A percentile compares a stretch with the other conserved stretches of the same genome.
Evolutionary conservation across 2,329 filamentous ascomycete genomes (phyloP).

Genomic region (Botrytis elliptica): DNA sequence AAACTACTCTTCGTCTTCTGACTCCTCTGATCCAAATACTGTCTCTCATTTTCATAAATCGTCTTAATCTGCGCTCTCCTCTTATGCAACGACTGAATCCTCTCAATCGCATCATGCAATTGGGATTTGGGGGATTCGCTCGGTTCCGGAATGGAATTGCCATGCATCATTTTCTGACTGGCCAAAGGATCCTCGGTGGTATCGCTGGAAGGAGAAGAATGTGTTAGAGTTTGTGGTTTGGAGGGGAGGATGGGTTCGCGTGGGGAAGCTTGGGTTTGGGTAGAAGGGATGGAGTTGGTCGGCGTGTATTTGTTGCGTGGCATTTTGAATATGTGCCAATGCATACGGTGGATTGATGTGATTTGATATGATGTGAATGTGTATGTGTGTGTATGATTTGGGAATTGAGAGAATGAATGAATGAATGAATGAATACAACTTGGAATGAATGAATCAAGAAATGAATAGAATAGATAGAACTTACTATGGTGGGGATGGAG

Average conservation of each 20-base stretch:
- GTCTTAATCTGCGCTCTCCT: conserved; percentile 15
- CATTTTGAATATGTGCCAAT: conserved; percentile 15
- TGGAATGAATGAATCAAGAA: not conserved
- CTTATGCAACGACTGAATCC: conserved; percentile 19
- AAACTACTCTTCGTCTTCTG: conserved; percentile 21
- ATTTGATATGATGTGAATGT: not conserved
- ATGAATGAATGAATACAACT: not conserved
- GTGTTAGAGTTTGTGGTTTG: conserved; percentile 15
- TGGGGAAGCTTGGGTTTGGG: not conserved
- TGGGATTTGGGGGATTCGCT: conserved; percentile 17
- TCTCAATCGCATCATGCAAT: conserved; percentile 21
- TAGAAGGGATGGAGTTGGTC: not conserved
- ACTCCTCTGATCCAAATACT: conserved; percentile 19
- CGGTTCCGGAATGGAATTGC: conserved; percentile 17
- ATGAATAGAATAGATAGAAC: not conserved
- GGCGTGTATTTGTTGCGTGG: conserved; percentile 20
- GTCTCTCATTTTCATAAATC: conserved; percentile 20
- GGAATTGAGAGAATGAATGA: not conserved
- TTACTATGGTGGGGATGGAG: conserved; percentile 23
- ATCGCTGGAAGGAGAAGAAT: conserved; percentile 11
- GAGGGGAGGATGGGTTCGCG: conserved; percentile 9
- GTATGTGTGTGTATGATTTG: not conserved
- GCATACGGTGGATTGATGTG: not conserved
- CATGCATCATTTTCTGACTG: conserved; percentile 12
- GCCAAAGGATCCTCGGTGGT: conserved; percentile 8